Evolutionary conservation across 2,329 filamentous ascomycete species (phyloP), one percentile per base, ranked within the genome.

Genomic region (Cercospora canescens): DNA sequence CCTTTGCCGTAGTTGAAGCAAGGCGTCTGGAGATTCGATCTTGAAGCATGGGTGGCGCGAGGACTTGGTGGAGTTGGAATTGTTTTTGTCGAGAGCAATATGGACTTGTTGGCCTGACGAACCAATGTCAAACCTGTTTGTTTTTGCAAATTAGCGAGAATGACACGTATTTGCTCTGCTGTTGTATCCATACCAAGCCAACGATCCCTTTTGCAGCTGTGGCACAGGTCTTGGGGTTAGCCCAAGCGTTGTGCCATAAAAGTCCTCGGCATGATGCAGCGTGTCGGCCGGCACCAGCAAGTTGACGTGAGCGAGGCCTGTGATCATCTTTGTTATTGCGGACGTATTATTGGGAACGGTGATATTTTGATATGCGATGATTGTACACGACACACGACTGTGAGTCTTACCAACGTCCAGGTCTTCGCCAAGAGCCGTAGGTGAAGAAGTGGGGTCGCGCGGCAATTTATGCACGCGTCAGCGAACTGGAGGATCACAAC

Each of bases 11-110:
- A 89, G 72, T 64, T 74, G 71, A 11, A 80, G 69, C 55, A 89
- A 75, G n/a, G 80, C 80, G 30, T 86, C 83, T 1, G 72, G 75
- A 12, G 79, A 82, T 1, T 75, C 80, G 2, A 89, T 70, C 39
- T 80, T 81, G 70, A 90, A 89, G 75, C 87, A 90, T 3, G 86
- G 85, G 70, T 89, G 87, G 2, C 85, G 80, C 2, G 78, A 77
- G 0, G 83, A 83, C 5, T 78, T 75, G 1, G 76, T 70, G 24
- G 48, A 50, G 21, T 62, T 62, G 11, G 48, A 56, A 26, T 82
- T 79, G 34, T 81, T 81, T 1, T 78, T 71, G 0, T 83, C 84
- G 62, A 81, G 79, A 0, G 83, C 83, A 58, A 88, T 76, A 71
- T 88, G 86, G 14, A 89, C 67, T 60, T 75, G 72, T 72, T 88